Base-by-base conservation (phyloP, 148 eudicot species). In the Fagopyrum esculentum region DNA sequence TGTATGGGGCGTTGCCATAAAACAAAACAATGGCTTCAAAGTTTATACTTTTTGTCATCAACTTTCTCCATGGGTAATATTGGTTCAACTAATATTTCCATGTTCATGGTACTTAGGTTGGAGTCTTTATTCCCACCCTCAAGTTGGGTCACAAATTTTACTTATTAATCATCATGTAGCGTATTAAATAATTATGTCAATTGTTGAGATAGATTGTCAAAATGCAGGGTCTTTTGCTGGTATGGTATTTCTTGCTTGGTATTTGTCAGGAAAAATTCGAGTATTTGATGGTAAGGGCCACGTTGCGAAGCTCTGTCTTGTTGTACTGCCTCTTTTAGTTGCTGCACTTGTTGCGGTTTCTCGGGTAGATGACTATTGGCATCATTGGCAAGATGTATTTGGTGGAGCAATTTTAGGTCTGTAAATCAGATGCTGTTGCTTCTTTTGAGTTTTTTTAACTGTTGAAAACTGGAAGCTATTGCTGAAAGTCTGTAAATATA, bases 291-390 rank as follows among this genome's bases (percentile, higher is more conserved):
- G 76, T 9, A 87, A 77, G 73, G 97, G 97, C 9, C 98, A 92
- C 72, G 87, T 86, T 6, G 92, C 91, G 74, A 95, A 89, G 75
- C 84, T 92, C 16, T 92, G 97, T 75, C 44, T 92, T 4, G 82
- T 87, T 75, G 77, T 94, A 30, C 66, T 90, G 26, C 97, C 97
- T 43, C 81, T 90, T n/a, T 90, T 95, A 8, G 45, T 71, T 44
- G 98, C 97, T 22, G 82, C 96, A 10, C 78, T 95, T 17, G 96
- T 95, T 30, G 98, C 85, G 47, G 84, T 90, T 80, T 95, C 98
- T 48, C 90, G 97, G 22, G 98, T 95, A 45, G 97, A 89, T 85
- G 97, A 95, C 77, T 92, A 92, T 45, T 90, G 97, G 97, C 98
- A 95, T 75, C 98, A 95, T 60, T 95, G 98, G 98, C 85, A 83